Conservation (phyloP, 192 early-diverging fungal species). For the Linnemannia schmuckeri region DNA sequence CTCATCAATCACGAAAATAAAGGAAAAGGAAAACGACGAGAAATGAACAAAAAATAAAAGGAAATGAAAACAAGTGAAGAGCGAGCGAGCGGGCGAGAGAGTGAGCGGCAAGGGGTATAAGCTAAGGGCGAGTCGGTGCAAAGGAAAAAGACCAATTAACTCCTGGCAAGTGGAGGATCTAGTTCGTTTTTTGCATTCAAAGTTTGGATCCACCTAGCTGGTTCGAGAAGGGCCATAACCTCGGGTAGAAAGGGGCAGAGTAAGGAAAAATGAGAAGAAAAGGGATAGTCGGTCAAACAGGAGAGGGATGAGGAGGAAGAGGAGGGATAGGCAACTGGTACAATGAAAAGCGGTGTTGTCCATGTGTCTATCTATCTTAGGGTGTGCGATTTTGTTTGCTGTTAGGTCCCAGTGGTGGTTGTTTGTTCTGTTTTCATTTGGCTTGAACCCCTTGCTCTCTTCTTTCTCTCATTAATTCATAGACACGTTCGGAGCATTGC, state of each 20-base stretch:
- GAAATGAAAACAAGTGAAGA: background rate
- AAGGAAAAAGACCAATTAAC: background rate
- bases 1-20: background rate
- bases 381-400: background rate
- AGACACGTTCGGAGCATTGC: background rate
- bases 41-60: background rate
- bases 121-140: background rate
- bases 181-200: no score
- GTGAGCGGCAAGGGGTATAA: background rate
- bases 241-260: background rate
- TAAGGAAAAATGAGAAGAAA: background rate
- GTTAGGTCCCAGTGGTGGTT: background rate
- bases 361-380: background rate
- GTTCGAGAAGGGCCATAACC: background rate
- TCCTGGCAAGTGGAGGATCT: background rate
- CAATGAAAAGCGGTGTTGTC: background rate
- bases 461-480: background rate
- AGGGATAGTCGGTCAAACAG: background rate
- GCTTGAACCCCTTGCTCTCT: slow-evolving; percentile 4
- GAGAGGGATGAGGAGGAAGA: background rate
- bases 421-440: background rate
- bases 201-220: background rate
- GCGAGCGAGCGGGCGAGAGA: background rate
- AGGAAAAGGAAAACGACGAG: background rate
- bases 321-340: background rate